Percentiles rank a stretch among this genome's conserved stretches.
These are phyloP conservation scores for Heteromeles arbutifolia DNA, from an alignment of 306 rosid species.

Conservation along the genomic window DNA sequence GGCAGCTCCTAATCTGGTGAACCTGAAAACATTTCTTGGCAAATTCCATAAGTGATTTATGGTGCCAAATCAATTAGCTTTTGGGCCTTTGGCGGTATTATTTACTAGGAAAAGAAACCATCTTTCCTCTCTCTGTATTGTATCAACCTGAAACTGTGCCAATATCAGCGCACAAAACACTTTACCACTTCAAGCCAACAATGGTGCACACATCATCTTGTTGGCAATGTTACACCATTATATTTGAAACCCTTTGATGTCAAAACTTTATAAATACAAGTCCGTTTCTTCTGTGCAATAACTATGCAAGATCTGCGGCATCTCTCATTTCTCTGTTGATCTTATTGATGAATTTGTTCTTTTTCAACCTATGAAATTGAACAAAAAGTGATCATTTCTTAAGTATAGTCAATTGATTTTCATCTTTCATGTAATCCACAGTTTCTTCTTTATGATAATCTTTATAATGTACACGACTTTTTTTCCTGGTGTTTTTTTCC, in stretches of 20 bases:
- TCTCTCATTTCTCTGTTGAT: not conserved
- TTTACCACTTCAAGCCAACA: not conserved
- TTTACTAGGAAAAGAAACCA: not conserved
- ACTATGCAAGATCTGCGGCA: not conserved
- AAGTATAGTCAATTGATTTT: not conserved
- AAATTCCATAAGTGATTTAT: not conserved
- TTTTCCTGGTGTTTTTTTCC: not conserved
- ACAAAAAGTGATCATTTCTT: not conserved
- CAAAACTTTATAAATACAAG: not conserved
- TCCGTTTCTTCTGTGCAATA: not conserved
- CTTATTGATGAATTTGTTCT: not conserved
- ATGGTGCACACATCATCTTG: not conserved
- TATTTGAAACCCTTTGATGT: not conserved
- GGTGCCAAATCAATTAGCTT: not conserved
- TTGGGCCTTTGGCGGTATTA: not conserved
- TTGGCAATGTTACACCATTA: not conserved
- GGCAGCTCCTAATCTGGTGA: conserved; percentile 2
- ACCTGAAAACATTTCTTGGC: not conserved
- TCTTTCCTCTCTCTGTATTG: not conserved
- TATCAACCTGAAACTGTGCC: not conserved
- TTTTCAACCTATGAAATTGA: not conserved
- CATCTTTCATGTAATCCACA: not conserved
- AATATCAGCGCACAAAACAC: not conserved
- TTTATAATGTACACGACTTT: not conserved
- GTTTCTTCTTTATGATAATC: not conserved